These are phyloP conservation scores for Mallotus repandus DNA, from an alignment of 441 rosid species.

Conservation along the genomic window DNA sequence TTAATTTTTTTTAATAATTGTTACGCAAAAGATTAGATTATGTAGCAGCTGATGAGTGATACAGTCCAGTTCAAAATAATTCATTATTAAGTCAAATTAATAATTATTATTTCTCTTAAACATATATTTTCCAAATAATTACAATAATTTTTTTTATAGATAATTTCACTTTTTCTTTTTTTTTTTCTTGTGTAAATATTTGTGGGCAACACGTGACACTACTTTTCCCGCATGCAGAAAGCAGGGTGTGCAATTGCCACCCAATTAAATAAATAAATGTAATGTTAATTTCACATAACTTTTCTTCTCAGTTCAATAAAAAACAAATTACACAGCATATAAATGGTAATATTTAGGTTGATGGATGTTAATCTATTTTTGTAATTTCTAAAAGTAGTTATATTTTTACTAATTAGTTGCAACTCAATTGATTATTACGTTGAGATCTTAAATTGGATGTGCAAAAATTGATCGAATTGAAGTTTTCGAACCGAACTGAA, in stretches of 20 bases:
- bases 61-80: slow-evolving; percentile 13
- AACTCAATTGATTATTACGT: no score
- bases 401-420: no score
- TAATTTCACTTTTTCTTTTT: no score
- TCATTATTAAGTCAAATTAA: slow-evolving; percentile 21
- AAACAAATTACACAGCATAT: no score
- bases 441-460: no score
- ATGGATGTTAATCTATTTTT: no score
- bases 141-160: not conserved
- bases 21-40: not conserved
- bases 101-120: slow-evolving; percentile 22
- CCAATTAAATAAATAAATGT: slow-evolving; percentile 12
- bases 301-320: not conserved
- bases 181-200: slow-evolving; percentile 17
- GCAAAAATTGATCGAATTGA: no score
- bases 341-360: no score
- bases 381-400: no score
- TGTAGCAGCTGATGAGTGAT: not conserved
- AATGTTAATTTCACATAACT: not conserved
- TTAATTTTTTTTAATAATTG: slow-evolving; percentile 11
- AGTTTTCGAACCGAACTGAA: no score
- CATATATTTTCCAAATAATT: not conserved
- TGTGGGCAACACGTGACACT: slow-evolving; percentile 71
- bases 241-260: slow-evolving; percentile 34
- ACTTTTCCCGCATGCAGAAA: slow-evolving; percentile 85